These are phyloP conservation scores for Pleurotus ostreatus DNA, from an alignment of 768 basidiomycete genomes.

Conservation along the genomic window DNA sequence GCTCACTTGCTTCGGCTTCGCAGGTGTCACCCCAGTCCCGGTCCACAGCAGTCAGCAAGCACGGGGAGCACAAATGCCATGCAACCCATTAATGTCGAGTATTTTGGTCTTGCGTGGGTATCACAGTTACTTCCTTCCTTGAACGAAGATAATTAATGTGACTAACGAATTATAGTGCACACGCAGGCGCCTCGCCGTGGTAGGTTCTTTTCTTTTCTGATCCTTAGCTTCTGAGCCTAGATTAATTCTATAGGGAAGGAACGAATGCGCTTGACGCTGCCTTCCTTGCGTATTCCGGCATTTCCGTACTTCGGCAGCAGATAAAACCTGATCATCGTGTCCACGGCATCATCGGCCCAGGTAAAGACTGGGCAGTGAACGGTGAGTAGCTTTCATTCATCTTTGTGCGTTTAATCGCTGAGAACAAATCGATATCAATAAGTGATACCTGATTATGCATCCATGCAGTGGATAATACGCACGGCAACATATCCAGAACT, in stretches of 20 bases:
- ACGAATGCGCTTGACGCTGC: conserved; percentile 87
- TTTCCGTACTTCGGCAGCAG: conserved; percentile 84
- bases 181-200: conserved; percentile 81
- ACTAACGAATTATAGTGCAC: conserved; percentile 44
- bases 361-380: conserved; percentile 65
- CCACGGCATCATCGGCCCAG: conserved; percentile 66
- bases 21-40: conserved; percentile 74
- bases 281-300: conserved; percentile 73
- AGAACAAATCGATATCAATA: conserved; percentile 29
- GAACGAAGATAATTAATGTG: conserved; percentile 9
- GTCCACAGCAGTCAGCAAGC: conserved; percentile 44
- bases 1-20: neutral
- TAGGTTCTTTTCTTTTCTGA: conserved; percentile 17
- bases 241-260: conserved; percentile 51
- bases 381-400: conserved; percentile 36
- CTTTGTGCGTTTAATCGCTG: neutral
- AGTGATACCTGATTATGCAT: conserved; percentile 78
- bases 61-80: conserved; percentile 58
- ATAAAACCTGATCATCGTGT: conserved; percentile 78
- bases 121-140: neutral
- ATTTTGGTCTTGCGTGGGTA: conserved; percentile 67
- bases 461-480: conserved; percentile 68
- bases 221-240: neutral
- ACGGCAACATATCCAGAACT: conserved; percentile 63
- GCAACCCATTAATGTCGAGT: conserved; percentile 66